A percentile compares a stretch with the other conserved stretches of the same genome.
Evolutionary conservation across 2,329 filamentous ascomycete species (phyloP).

Genomic region (Sporothrix curviconia): DNA sequence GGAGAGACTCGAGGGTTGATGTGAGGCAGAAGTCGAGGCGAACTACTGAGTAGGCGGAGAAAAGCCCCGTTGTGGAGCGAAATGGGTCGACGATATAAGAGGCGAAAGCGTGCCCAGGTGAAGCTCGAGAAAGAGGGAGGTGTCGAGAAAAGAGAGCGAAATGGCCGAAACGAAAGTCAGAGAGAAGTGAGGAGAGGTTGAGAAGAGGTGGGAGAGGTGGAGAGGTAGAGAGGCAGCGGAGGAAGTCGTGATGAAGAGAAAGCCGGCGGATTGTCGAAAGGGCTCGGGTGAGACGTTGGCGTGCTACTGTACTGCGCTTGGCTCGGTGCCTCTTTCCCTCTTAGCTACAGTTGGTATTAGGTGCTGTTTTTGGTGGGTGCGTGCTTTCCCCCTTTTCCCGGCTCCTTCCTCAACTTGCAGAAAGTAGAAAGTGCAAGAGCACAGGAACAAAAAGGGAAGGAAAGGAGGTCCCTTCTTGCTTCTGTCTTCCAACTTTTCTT

Average conservation of each 20-base stretch:
- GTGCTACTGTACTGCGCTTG: neutral
- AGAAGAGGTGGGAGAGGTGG: neutral
- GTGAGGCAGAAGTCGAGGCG: neutral
- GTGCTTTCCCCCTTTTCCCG: slow-evolving; percentile 3
- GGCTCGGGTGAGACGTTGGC: slow-evolving; percentile 7
- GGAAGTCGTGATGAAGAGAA: slow-evolving; percentile 1
- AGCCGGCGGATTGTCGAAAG: slow-evolving; percentile 1
- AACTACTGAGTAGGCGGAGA: neutral
- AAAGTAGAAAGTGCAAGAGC: neutral
- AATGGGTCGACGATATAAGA: neutral
- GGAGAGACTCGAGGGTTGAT: neutral
- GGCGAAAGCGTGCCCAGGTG: neutral
- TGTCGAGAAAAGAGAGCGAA: neutral
- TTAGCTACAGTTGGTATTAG: neutral
- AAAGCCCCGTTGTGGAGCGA: neutral
- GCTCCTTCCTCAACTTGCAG: slow-evolving; percentile 1
- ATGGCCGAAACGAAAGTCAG: neutral
- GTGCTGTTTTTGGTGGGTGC: neutral
- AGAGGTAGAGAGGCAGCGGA: neutral
- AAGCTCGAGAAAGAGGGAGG: neutral
- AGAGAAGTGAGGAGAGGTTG: neutral
- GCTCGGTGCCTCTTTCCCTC: slow-evolving; percentile 1
- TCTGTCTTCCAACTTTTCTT: neutral
- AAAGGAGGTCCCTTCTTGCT: neutral
- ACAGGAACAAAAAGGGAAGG: neutral